A percentile compares a stretch with the other conserved stretches of the same genome.
Evolutionary conservation across 2,329 filamentous ascomycete species (phyloP).

Genomic region (Chrysosporium keratinophilum): DNA sequence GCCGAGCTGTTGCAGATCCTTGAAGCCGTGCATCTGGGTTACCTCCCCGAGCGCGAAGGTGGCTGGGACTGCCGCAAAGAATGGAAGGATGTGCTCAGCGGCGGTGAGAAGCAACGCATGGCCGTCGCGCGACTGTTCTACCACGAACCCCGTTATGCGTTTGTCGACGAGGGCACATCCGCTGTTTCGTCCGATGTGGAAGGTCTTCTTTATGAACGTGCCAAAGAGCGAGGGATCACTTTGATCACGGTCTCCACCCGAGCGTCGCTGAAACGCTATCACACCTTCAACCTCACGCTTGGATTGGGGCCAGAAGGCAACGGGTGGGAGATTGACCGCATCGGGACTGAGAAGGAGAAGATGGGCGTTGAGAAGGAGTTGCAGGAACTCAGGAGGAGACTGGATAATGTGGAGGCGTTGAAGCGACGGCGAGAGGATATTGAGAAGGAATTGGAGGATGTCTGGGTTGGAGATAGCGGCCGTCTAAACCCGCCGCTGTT

Average conservation of each 20-base stretch:
- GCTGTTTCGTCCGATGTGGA: conserved; percentile 93
- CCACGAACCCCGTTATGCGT: conserved; percentile 87
- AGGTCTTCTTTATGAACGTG: conserved; percentile 81
- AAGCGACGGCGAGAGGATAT: conserved; percentile 69
- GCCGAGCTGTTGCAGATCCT: conserved; percentile 66
- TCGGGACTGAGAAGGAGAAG: conserved; percentile 88
- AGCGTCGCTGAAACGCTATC: conserved; percentile 88
- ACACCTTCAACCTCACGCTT: conserved; percentile 79
- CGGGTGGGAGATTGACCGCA: conserved; percentile 85
- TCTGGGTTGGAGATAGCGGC: conserved; percentile 45
- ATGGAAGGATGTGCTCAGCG: conserved; percentile 96
- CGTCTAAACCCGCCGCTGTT: conserved; percentile 30
- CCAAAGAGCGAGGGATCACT: conserved; percentile 88
- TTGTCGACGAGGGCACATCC: conserved; percentile 91
- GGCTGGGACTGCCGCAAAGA: conserved; percentile 96
- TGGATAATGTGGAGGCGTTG: conserved; percentile 76
- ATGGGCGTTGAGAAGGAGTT: conserved; percentile 86
- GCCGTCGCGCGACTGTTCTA: conserved; percentile 83
- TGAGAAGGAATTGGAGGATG: conserved; percentile 62
- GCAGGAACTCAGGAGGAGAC: conserved; percentile 65
- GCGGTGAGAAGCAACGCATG: conserved; percentile 94
- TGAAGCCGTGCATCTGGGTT: conserved; percentile 74
- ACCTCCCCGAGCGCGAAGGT: conserved; percentile 82
- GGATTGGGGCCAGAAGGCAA: conserved; percentile 71
- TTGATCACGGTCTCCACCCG: conserved; percentile 93